Evolutionary conservation across 2,329 filamentous ascomycete genomes (phyloP), one percentile per base, ranked within the genome.

Genomic region (Paecilomyces niveus): DNA sequence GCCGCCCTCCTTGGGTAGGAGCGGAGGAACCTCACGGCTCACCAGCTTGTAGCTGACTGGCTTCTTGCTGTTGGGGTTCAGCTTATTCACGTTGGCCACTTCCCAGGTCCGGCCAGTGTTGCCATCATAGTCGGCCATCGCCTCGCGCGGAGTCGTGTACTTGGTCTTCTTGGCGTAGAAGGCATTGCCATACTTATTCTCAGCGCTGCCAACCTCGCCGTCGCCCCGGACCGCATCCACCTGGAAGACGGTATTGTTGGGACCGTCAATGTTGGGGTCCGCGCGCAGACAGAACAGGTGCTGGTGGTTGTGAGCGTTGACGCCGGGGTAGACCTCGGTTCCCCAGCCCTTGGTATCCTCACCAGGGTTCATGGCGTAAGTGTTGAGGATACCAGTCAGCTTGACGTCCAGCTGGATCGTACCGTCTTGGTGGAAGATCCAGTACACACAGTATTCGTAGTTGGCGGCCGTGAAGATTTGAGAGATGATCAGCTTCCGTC

Each of bases 401-500:
- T 93, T 90, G 73, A 96, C 89, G 72, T 96, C 92, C 10, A 93
- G 87, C 76, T 96, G 92, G 63, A 96, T 87, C 0, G 91, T 95
- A 39, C 92, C 92, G 66, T 96, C 92, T 74, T 94, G 91, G 72
- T 93, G 90, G 78, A 96, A 92, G 65, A 92, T 88, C 91, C 90
- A 96, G 78, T 93, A 88, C 6, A 85, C 81, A 68, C 87, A 88
- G 75, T 97, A 97, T 73, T 97, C 92, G 76, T 97, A 97, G 79
- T 97, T 97, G 26, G 92, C 92, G 0, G 92, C 92, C 0, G 92
- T 97, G 77, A 97, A 96, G 70, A 96, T 89, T 66, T 96, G 92
- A 63, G 91, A 92, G 64, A 97, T 82, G 69, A 96, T 83, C 59
- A 97, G 83, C 72, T 94, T 95, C 57, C 91, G 85, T 1, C 87